These are phyloP conservation scores for Populus tremula DNA, from an alignment of 345 rosid genomes.

Conservation along the genomic window DNA sequence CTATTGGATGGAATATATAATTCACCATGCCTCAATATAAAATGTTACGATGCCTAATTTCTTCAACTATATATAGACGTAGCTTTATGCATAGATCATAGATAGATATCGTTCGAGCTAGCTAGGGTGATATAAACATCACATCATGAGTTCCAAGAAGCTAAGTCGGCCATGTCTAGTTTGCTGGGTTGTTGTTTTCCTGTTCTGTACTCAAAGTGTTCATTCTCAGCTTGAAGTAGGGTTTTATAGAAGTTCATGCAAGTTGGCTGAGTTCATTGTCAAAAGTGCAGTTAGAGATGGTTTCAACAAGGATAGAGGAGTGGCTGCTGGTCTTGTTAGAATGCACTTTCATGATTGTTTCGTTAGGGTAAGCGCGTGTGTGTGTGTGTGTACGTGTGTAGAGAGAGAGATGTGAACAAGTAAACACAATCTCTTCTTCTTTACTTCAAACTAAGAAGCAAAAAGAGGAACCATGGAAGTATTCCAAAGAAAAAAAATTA, in stretches of 20 bases:
- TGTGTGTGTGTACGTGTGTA: too few relatives aligned
- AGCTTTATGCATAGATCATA: too few relatives aligned
- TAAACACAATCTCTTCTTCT: not conserved
- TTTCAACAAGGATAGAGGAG: constrained; percentile 30
- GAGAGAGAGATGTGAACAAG: too few relatives aligned
- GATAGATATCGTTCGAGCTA: not conserved
- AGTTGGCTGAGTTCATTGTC: constrained; percentile 42
- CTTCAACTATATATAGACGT: not conserved
- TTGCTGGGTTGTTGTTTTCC: not conserved
- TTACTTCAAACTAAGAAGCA: not conserved
- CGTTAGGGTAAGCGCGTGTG: constrained; percentile 36
- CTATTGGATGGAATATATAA: too few relatives aligned
- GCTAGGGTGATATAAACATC: too few relatives aligned
- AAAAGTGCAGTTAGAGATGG: constrained; percentile 39
- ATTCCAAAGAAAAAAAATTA: not conserved
- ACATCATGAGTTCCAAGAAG: constrained; percentile 6
- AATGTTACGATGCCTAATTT: not conserved
- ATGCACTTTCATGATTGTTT: constrained; percentile 69
- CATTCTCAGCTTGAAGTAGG: constrained; percentile 44
- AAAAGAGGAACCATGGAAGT: not conserved
- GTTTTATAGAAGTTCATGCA: constrained; percentile 37
- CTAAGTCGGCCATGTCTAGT: not conserved
- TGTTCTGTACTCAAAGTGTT: constrained; percentile 14
- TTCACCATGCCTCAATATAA: too few relatives aligned
- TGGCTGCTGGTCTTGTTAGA: constrained; percentile 50